Percentiles rank a stretch among this genome's conserved stretches.
phyloP scores from a whole-genome alignment of 2,329 filamentous ascomycete genomes.

The Alternaria metachromatica region DNA sequence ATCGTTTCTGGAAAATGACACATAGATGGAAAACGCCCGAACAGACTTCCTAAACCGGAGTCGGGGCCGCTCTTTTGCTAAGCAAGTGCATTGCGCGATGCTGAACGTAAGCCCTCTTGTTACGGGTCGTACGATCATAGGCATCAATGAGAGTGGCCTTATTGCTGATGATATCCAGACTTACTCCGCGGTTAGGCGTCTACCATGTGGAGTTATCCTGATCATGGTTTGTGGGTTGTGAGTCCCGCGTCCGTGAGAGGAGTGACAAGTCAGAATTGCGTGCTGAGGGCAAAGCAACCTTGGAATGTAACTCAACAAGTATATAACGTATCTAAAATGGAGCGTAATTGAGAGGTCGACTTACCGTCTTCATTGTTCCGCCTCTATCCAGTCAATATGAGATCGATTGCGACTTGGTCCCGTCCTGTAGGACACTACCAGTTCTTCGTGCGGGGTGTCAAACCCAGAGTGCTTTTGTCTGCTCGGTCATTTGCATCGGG shows the following conservation, averaged over 20 bases:
- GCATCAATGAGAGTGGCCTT: background rate
- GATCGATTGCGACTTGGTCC: background rate
- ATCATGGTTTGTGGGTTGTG: background rate
- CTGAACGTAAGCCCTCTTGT: background rate
- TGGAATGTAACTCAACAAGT: background rate
- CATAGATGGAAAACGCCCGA: background rate
- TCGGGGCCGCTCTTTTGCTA: background rate
- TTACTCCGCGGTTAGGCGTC: background rate
- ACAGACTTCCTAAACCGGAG: background rate
- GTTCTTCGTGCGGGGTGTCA: background rate
- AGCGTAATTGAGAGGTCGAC: background rate
- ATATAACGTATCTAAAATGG: background rate
- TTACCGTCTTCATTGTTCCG: background rate
- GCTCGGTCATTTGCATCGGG: background rate
- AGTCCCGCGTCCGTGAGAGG: background rate
- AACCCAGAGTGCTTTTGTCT: background rate
- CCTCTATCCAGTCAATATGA: background rate
- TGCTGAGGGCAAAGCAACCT: background rate
- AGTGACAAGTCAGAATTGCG: background rate
- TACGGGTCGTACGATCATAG: background rate
- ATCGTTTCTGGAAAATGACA: background rate
- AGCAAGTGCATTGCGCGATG: background rate
- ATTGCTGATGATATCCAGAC: background rate
- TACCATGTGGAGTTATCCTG: background rate
- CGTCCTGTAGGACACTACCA: background rate